Evolutionary conservation across 2,329 filamentous ascomycete species (phyloP), one percentile per base, ranked within the genome.

Genomic region (Ophiostoma tasmaniense): DNA sequence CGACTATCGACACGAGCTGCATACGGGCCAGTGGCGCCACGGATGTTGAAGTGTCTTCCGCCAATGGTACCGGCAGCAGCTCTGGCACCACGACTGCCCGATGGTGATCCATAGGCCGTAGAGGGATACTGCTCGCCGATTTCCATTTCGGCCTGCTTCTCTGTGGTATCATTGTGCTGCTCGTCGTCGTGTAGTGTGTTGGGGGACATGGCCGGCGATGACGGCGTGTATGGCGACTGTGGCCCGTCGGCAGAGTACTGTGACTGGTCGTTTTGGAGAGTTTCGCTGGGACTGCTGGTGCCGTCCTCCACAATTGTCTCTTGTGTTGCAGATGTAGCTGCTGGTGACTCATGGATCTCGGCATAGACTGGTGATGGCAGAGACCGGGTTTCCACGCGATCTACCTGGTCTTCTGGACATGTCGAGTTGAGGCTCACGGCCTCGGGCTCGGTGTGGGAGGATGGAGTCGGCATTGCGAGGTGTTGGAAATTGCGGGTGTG

Each of bases 191-290:
- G 77, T 45, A 77, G 78, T n/a, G 80, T 78, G 10, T 75, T 75
- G 20, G 81, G 81, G 4, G 82, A 82, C 75, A 80, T 77, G 65
- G 80, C 81, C 6, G 78, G 77, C n/a, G 79, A 78, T 20, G 71
- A 78, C 74, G 66, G 81, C 78, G 20, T 77, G 77, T 35, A 69
- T 39, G n/a, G 71, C 3, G 69, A 42, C 7, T 42, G 35, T 35
- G 42, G 28, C 11, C 28, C 65, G 37, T n/a, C 59, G 33, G 42
- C 14, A 2, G 17, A 55, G 52, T 74, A 73, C 2, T 72, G 45
- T 22, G 71, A 67, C 11, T 73, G 70, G 0, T 71, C 66, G 28
- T 33, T 20, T 33, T 20, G 64, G 67, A 20, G 65, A 17, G 69
- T 70, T 72, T 75, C 76, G 76, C 70, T 70, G 71, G 22, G 74